A percentile compares a stretch with the other conserved stretches of the same genome.
These are phyloP conservation scores for Neoarthrinium moseri DNA, from an alignment of 2,329 filamentous ascomycete genomes.

Conservation along the genomic window DNA sequence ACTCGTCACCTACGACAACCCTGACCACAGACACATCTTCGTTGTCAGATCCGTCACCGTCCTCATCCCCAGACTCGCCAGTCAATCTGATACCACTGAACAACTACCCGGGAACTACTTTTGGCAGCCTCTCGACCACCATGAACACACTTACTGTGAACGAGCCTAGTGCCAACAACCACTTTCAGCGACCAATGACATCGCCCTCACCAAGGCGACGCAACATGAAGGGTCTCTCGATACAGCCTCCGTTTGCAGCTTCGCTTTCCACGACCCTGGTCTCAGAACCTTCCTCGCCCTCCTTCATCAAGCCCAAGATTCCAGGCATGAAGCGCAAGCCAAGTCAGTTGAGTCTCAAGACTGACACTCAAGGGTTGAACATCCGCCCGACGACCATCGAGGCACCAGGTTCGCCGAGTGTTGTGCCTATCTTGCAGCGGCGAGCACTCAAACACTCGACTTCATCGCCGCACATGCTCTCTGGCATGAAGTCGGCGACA, in stretches of 20 bases:
- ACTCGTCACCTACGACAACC: conserved; percentile 93
- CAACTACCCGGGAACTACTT: conserved; percentile 63
- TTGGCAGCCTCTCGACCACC: conserved; percentile 42
- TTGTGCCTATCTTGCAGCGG: conserved; percentile 60
- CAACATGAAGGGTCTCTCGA: conserved; percentile 81
- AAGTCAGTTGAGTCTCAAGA: conserved; percentile 76
- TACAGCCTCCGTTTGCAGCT: conserved; percentile 60
- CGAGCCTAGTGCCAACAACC: conserved; percentile 26
- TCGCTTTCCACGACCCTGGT: conserved; percentile 48
- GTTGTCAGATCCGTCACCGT: conserved; percentile 85
- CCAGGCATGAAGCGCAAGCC: conserved; percentile 72
- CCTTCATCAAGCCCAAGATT: conserved; percentile 78
- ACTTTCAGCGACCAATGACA: conserved; percentile 59
- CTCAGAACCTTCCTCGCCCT: conserved; percentile 69
- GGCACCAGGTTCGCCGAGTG: conserved; percentile 53
- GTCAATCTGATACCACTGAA: conserved; percentile 70
- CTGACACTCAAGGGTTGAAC: conserved; percentile 50
- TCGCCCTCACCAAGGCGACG: conserved; percentile 70
- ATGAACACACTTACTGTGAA: conserved; percentile 48
- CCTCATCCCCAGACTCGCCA: conserved; percentile 88
- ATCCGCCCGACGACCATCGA: conserved; percentile 47
- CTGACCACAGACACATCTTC: conserved; percentile 89
- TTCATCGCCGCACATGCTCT: conserved; percentile 66
- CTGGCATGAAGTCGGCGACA: conserved; percentile 55
- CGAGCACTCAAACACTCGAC: conserved; percentile 66